Percentiles rank a stretch among this genome's conserved stretches.
Evolutionary conservation across 768 basidiomycete species (phyloP).

Genomic region (Lactarius pseudohatsudake): DNA sequence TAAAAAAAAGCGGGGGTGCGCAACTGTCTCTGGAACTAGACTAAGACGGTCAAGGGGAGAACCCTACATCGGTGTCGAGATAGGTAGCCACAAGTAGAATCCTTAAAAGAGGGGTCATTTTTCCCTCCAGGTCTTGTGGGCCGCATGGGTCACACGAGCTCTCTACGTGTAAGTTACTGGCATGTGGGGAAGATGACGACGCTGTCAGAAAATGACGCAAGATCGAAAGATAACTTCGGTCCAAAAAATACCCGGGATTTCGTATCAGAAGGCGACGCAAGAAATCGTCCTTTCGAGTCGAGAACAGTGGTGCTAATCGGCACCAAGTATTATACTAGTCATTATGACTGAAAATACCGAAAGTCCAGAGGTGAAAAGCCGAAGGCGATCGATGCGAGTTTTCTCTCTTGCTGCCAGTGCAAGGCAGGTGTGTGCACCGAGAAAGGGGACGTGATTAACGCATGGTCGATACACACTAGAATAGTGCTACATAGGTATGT

Average conservation of each 20-base stretch:
- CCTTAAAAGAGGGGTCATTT: neutral
- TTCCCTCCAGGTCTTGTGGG: neutral
- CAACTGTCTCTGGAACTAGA: neutral
- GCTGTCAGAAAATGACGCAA: neutral
- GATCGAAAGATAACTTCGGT: neutral
- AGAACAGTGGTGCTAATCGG: neutral
- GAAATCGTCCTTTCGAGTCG: neutral
- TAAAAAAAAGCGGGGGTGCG: neutral
- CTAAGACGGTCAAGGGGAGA: neutral
- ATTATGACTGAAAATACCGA: no score
- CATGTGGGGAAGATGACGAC: neutral
- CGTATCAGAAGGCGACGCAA: neutral
- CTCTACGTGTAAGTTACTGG: neutral
- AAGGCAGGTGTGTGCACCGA: no score
- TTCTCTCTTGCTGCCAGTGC: no score
- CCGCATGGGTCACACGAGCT: neutral
- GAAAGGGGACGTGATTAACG: no score
- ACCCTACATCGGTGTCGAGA: neutral
- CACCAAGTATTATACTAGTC: neutral
- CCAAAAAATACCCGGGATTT: neutral
- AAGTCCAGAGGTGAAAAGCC: no score
- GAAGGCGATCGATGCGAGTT: no score
- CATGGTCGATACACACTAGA: neutral
- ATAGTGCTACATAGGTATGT: neutral
- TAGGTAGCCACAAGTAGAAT: neutral